Conservation (phyloP, 768 basidiomycete species). For the Lyophyllum atratum region DNA sequence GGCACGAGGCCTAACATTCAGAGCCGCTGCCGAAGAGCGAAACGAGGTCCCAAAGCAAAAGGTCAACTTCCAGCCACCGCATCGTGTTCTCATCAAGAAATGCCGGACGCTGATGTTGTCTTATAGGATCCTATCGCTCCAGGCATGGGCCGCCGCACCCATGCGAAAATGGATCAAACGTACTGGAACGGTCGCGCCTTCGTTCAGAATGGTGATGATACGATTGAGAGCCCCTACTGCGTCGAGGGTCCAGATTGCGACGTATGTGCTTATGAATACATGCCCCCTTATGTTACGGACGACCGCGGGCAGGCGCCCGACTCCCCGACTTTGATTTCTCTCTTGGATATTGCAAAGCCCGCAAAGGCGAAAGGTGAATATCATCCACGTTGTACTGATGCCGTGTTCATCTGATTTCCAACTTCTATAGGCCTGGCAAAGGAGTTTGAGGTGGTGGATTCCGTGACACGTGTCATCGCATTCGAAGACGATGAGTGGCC, state of each 20-base stretch:
- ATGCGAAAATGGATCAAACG: background rate
- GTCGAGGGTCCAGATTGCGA: background rate
- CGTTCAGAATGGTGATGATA: background rate
- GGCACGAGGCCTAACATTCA: slow-evolving; percentile 8
- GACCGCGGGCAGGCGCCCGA: background rate
- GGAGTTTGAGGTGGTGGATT: slow-evolving; percentile 14
- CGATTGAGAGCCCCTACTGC: background rate
- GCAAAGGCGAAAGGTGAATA: slow-evolving; percentile 12
- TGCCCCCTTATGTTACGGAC: background rate
- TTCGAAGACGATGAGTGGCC: slow-evolving; percentile 9
- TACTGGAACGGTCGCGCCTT: slow-evolving; percentile 10
- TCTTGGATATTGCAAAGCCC: slow-evolving; percentile 16
- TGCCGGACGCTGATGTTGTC: background rate
- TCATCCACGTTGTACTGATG: no score
- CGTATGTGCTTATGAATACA: background rate
- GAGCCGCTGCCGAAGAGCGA: slow-evolving; percentile 4
- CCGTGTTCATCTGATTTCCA: background rate
- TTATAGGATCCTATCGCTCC: slow-evolving; percentile 1
- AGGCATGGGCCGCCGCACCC: slow-evolving; percentile 9
- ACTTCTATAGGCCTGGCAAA: slow-evolving; percentile 3
- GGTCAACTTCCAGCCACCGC: background rate
- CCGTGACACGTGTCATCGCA: slow-evolving; percentile 4
- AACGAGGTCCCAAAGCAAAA: slow-evolving; percentile 5
- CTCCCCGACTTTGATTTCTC: background rate
- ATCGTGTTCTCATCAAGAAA: background rate